Evolutionary conservation across 768 basidiomycete genomes (phyloP).

Genomic region (Lentinula edodes): DNA sequence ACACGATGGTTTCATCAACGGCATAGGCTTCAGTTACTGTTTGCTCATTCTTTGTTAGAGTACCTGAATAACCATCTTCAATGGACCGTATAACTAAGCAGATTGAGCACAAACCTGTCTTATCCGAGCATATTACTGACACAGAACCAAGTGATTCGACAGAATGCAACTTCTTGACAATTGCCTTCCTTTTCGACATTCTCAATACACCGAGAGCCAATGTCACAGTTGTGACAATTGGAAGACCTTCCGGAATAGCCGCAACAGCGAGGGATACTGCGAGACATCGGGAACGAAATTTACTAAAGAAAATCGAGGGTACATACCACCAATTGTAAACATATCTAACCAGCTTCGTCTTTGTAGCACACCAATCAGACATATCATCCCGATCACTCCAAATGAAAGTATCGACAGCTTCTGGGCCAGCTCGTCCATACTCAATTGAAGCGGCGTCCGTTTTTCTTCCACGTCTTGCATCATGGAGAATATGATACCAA

Average conservation of each 20-base stretch:
- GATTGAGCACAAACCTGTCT: conserved; percentile 59
- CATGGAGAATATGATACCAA: conserved; percentile 96
- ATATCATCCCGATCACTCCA: conserved; percentile 91
- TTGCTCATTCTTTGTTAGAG: conserved; percentile 93
- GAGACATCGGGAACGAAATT: not conserved
- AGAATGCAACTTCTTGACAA: conserved; percentile 94
- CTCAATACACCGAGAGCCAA: conserved; percentile 90
- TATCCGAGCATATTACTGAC: conserved; percentile 97
- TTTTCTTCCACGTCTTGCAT: conserved; percentile 98
- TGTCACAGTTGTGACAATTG: conserved; percentile 96
- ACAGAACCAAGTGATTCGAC: conserved; percentile 93
- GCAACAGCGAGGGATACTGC: conserved; percentile 96
- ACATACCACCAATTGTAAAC: conserved; percentile 96
- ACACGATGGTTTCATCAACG: conserved; percentile 71
- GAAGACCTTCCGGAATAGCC: conserved; percentile 94
- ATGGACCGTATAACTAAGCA: not conserved
- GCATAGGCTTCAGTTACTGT: conserved; percentile 86
- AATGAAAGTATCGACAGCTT: conserved; percentile 88
- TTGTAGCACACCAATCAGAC: conserved; percentile 84
- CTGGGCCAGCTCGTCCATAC: conserved; percentile 95
- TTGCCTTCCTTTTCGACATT: conserved; percentile 93
- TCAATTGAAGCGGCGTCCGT: conserved; percentile 86
- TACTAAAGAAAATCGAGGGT: not conserved
- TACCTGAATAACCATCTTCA: conserved; percentile 45
- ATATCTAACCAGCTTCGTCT: conserved; percentile 89